These are phyloP conservation scores for Trichaptum fuscoviolaceum DNA, from an alignment of 768 basidiomycete species.

Conservation along the genomic window DNA sequence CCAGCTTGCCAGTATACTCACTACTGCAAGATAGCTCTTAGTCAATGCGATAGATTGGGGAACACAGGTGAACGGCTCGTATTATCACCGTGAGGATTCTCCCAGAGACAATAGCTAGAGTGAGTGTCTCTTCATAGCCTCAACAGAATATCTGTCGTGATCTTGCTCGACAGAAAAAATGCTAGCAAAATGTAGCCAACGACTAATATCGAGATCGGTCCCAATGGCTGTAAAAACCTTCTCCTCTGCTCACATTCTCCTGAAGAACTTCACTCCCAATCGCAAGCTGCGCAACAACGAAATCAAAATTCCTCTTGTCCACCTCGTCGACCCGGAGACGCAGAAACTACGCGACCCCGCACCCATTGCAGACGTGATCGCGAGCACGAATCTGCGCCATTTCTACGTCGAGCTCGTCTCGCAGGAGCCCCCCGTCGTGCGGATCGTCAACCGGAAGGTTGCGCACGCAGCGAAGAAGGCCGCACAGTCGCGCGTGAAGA, in stretches of 20 bases:
- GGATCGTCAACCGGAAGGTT: conserved; percentile 43
- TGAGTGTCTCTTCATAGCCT: not conserved
- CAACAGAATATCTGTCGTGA: not conserved
- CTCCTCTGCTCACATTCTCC: not conserved
- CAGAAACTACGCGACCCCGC: conserved; percentile 30
- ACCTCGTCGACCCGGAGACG: conserved; percentile 43
- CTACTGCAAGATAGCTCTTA: no score
- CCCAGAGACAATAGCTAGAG: not conserved
- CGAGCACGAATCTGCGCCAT: conserved; percentile 33
- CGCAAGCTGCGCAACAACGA: conserved; percentile 28
- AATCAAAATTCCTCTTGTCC: conserved; percentile 39
- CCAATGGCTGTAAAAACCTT: not conserved
- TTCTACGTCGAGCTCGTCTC: conserved; percentile 53
- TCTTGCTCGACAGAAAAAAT: not conserved
- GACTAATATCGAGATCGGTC: not conserved
- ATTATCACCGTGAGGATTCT: not conserved
- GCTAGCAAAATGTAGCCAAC: not conserved
- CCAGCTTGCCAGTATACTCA: no score
- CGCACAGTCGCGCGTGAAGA: conserved; percentile 31
- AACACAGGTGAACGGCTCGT: no score
- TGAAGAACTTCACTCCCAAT: not conserved
- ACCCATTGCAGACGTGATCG: conserved; percentile 40
- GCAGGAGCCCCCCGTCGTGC: conserved; percentile 54
- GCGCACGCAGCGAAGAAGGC: conserved; percentile 33
- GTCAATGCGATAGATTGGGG: no score